These are phyloP conservation scores for Zelopaecilomyces penicillatus DNA, from an alignment of 2,329 filamentous ascomycete species.

Conservation along the genomic window DNA sequence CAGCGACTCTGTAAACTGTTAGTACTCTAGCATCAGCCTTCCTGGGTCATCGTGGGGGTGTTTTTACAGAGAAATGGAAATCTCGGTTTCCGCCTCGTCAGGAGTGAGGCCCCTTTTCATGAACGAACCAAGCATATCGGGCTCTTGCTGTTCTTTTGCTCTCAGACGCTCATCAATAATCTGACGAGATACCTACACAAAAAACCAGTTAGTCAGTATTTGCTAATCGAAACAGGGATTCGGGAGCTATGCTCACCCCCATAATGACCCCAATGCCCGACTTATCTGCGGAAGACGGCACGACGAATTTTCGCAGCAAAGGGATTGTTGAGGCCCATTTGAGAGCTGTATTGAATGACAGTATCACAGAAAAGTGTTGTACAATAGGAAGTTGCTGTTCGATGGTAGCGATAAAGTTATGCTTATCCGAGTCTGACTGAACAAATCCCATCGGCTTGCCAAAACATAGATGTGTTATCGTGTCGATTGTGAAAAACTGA, in stretches of 20 bases:
- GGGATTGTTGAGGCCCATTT: too few species aligned
- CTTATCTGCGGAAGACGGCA: too few species aligned
- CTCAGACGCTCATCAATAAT: too few species aligned
- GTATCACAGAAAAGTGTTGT: not conserved
- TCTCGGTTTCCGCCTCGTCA: slow-evolving; percentile 21
- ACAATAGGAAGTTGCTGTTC: not conserved
- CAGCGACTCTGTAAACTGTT: not conserved
- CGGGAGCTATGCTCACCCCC: too few species aligned
- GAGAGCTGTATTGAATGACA: not conserved
- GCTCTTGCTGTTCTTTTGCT: too few species aligned
- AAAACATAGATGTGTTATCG: not conserved
- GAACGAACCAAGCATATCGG: slow-evolving; percentile 20
- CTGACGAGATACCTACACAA: too few species aligned
- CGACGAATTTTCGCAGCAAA: too few species aligned
- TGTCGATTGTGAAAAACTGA: not conserved
- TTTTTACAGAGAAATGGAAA: slow-evolving; percentile 11
- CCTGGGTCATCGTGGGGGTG: not conserved
- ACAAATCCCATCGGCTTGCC: not conserved
- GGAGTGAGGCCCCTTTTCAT: slow-evolving; percentile 22
- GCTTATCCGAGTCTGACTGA: not conserved
- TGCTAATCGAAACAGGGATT: too few species aligned
- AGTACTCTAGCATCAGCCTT: not conserved
- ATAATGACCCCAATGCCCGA: too few species aligned
- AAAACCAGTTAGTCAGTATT: too few species aligned
- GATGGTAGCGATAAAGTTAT: not conserved